Percentiles rank a stretch among this genome's conserved stretches.
These are phyloP conservation scores for Boletus coccyginus DNA, from an alignment of 768 basidiomycete species.

Conservation along the genomic window DNA sequence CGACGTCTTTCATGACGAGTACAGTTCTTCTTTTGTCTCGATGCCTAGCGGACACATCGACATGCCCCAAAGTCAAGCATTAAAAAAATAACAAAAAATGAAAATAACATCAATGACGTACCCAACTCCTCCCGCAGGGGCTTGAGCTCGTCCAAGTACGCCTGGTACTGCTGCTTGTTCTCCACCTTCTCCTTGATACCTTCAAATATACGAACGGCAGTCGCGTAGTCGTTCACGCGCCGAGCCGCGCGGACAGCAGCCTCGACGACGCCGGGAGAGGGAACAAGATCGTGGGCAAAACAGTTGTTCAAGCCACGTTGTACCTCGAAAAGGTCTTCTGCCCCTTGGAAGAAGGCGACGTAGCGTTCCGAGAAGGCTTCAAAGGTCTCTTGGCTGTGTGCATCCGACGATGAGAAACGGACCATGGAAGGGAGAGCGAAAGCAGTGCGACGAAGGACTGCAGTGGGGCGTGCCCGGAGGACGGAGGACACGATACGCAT, in stretches of 20 bases:
- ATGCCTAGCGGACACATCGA: conserved; percentile 40
- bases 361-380: conserved; percentile 94
- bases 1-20: conserved; percentile 38
- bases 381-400: conserved; percentile 87
- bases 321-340: conserved; percentile 96
- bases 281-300: conserved; percentile 97
- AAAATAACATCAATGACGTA: conserved; percentile 32
- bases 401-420: conserved; percentile 44
- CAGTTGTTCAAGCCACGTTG: conserved; percentile 99
- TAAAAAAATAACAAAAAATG: neutral
- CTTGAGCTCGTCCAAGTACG: conserved; percentile 89
- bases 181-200: conserved; percentile 97
- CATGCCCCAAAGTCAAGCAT: neutral
- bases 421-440: conserved; percentile 39
- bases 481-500: conserved; percentile 64
- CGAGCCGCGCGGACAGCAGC: conserved; percentile 85
- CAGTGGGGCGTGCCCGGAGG: conserved; percentile 59
- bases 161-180: conserved; percentile 92
- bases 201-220: conserved; percentile 94
- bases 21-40: conserved; percentile 62
- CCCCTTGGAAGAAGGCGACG: conserved; percentile 87
- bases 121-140: conserved; percentile 89
- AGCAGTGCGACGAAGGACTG: conserved; percentile 39
- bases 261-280: conserved; percentile 78
- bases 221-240: conserved; percentile 95